Percentiles rank a stretch among this genome's conserved stretches.
phyloP scores from a whole-genome alignment of 768 basidiomycete genomes.

The Lactifluus echinatus region DNA sequence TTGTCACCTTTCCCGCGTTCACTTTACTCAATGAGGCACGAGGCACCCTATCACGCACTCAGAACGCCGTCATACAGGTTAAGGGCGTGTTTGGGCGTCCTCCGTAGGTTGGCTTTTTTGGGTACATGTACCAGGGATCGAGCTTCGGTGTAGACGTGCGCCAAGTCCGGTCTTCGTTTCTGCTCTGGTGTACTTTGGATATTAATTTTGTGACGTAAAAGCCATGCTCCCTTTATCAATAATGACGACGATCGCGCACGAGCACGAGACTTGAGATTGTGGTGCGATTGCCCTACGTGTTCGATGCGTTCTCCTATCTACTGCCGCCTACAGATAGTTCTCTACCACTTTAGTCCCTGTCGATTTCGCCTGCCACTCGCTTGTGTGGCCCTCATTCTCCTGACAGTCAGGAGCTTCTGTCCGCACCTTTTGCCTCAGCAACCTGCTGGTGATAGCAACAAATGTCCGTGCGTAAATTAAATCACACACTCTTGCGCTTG shows the following conservation, averaged over 20 bases:
- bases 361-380: slow-evolving; percentile 7
- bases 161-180: slow-evolving; percentile 18
- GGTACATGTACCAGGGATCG: slow-evolving; percentile 17
- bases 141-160: slow-evolving; percentile 18
- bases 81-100: slow-evolving; percentile 15
- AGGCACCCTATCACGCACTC: slow-evolving; percentile 14
- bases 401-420: slow-evolving; percentile 16
- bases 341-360: neutral
- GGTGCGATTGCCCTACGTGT: slow-evolving; percentile 7
- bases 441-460: slow-evolving; percentile 19
- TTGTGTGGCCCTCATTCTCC: slow-evolving; percentile 1
- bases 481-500: slow-evolving; percentile 12
- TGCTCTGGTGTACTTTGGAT: slow-evolving; percentile 4
- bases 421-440: slow-evolving; percentile 1
- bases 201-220: slow-evolving; percentile 19
- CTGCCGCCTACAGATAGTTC: slow-evolving; percentile 5
- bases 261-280: slow-evolving; percentile 1
- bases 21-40: slow-evolving; percentile 15
- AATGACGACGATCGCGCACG: slow-evolving; percentile 14
- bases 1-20: slow-evolving; percentile 14
- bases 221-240: slow-evolving; percentile 15
- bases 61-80: slow-evolving; percentile 18
- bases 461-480: slow-evolving; percentile 19
- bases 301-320: slow-evolving; percentile 13
- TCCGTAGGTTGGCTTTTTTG: slow-evolving; percentile 3